phyloP scores from a whole-genome alignment of 2,329 filamentous ascomycete genomes.

The Botrytis fragariae region DNA sequence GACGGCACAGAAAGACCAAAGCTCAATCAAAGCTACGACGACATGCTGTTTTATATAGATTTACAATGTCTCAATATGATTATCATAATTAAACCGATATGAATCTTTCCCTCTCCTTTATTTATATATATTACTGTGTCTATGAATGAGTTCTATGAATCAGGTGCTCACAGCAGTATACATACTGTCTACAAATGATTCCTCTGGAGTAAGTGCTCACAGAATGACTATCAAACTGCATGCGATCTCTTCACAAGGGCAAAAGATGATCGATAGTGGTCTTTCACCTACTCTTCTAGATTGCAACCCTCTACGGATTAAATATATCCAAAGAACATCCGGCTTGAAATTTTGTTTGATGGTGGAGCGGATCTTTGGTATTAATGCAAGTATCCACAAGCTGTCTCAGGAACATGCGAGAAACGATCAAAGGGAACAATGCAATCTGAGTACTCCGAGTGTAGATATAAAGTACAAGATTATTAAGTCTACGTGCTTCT shows the following conservation, averaged over 20 bases:
- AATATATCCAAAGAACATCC: not conserved
- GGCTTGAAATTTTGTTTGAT: not conserved
- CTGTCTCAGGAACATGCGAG: not conserved
- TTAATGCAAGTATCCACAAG: conserved; percentile 9
- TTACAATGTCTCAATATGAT: conserved; percentile 7
- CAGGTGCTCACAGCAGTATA: conserved; percentile 5
- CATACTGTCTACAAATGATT: not conserved
- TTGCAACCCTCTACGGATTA: not conserved
- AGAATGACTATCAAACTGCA: not conserved
- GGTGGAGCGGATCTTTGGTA: not conserved
- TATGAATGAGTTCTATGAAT: not conserved
- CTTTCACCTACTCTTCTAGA: not conserved
- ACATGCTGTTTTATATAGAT: conserved; percentile 11
- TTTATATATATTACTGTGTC: not conserved
- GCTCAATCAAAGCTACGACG: not conserved
- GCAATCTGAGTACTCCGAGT: not conserved
- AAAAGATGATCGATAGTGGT: not conserved
- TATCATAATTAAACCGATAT: not conserved
- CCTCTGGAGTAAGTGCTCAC: not conserved
- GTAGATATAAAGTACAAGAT: not conserved
- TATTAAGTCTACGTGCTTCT: not conserved
- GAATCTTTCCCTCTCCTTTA: not conserved
- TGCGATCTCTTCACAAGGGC: not conserved
- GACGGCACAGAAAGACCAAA: not conserved
- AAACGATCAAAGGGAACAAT: not conserved